Conservation (phyloP, 2,329 filamentous ascomycete species). For the Plectosphaerella sp. region DNA sequence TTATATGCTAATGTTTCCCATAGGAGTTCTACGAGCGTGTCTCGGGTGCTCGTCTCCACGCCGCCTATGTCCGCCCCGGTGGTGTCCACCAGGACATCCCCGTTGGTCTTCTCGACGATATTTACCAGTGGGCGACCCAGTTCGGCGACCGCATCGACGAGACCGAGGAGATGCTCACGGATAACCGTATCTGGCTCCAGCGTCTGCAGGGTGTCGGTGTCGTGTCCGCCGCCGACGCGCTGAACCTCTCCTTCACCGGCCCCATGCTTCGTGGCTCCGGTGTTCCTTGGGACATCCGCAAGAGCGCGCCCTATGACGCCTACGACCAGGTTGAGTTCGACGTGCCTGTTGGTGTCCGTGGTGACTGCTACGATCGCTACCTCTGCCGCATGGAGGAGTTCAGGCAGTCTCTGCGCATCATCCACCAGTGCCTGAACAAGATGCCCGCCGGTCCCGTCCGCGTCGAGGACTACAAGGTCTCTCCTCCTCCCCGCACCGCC, state of each 20-base stretch:
- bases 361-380: slow-evolving; percentile 99
- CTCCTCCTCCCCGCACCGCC: slow-evolving; percentile 87
- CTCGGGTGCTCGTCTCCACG: slow-evolving; percentile 93
- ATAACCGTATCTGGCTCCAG: slow-evolving; percentile 99
- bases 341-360: slow-evolving; percentile 91
- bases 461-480: slow-evolving; percentile 98
- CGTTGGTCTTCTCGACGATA: slow-evolving; percentile 90
- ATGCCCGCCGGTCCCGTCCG: slow-evolving; percentile 94
- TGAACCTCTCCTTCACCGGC: slow-evolving; percentile 94
- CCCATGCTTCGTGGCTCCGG: slow-evolving; percentile 98
- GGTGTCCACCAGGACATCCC: slow-evolving; percentile 96
- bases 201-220: slow-evolving; percentile 89
- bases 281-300: slow-evolving; percentile 93
- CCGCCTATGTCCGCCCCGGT: slow-evolving; percentile 93
- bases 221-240: slow-evolving; percentile 84
- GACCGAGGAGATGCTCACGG: slow-evolving; percentile 96
- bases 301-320: slow-evolving; percentile 94
- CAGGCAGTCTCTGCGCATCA: slow-evolving; percentile 95
- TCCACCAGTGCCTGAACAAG: slow-evolving; percentile 98
- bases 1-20: slow-evolving; percentile 11
- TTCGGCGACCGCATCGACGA: slow-evolving; percentile 98
- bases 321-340: slow-evolving; percentile 99
- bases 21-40: slow-evolving; percentile 99
- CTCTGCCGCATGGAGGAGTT: slow-evolving; percentile 99
- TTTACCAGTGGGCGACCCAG: slow-evolving; percentile 99